Percentiles rank a stretch among this genome's conserved stretches.
Conservation (phyloP, 208 protist species). For the Sergeia podlipaevii region DNA sequence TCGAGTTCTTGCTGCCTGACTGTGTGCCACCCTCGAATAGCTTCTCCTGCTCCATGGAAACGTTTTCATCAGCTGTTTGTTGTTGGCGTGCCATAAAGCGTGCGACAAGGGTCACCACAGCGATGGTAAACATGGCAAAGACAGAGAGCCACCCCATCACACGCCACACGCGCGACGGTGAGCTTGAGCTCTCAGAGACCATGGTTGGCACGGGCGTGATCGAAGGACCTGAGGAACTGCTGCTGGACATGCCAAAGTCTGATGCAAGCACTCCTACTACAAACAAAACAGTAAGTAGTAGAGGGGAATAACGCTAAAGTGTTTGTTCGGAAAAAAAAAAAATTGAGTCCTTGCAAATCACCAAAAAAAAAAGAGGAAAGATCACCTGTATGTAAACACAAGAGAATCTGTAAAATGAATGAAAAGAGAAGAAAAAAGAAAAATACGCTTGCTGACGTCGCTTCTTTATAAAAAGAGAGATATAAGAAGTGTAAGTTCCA, state of each 20-base stretch:
- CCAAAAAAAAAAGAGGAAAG: not conserved
- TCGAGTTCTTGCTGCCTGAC: too few species aligned
- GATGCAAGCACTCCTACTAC: too few species aligned
- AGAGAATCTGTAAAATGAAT: conserved; percentile 1
- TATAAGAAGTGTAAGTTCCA: not conserved
- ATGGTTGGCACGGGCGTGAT: too few species aligned
- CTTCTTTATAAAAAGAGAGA: conserved; percentile 12
- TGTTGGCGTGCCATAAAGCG: conserved; percentile 36
- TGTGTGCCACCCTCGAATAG: too few species aligned
- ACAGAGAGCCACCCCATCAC: conserved; percentile 31
- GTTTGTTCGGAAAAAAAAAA: conserved; percentile 1
- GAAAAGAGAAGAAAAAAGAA: conserved; percentile 1
- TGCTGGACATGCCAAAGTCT: too few species aligned
- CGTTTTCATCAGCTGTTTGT: not conserved
- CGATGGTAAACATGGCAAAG: conserved; percentile 29
- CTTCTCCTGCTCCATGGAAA: too few species aligned
- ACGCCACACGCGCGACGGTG: conserved; percentile 17
- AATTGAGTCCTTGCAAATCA: conserved; percentile 3
- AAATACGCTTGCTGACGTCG: conserved; percentile 3
- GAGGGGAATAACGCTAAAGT: not conserved
- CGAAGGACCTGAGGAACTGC: too few species aligned
- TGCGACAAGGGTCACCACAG: conserved; percentile 38
- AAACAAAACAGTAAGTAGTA: too few species aligned
- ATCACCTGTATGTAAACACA: not conserved
- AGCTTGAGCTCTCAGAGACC: too few species aligned